Base-by-base conservation (phyloP, 208 protist species). In the Acanthamoeba sp. region DNA sequence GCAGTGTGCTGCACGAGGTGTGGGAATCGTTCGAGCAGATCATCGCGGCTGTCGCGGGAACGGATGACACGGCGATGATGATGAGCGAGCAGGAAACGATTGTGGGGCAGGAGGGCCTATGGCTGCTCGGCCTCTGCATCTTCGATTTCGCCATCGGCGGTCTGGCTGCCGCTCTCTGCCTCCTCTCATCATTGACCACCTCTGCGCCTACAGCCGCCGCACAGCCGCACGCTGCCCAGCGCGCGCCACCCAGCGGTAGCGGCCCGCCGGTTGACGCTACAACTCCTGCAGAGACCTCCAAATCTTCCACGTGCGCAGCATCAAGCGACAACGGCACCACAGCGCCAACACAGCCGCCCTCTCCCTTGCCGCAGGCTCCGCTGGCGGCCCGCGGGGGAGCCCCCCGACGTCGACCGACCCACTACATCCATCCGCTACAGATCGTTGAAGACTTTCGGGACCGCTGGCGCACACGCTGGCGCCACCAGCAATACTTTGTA, bases 401-500 rank as follows among this genome's bases (percentile, higher is more conserved):
- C 20, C 5, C 18, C 4, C 29, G 27, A 66, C 55, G 55, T 24
- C 12, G 55, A 27, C 4, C 55, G 20, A 45, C 1, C n/a, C 7
- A 2, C 69, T 80, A 80, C 69, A 48, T 80, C 12, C 69, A 80
- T 48, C 80, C 80, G 12, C 12, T 89, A 9, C 50, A 55, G 45
- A 64, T 89, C 29, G 80, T 24, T 0, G 52, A 64, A 14, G 36
- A 89, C 45, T 89, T 89, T 10, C n/a, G 80, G 45, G 80, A 89
- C 48, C 27, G 42, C 4, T 89, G 80, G 80, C 24, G 80, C 10
- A 66, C 9, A 1, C 80, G 80, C 45, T 89, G 80, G 80, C 7
- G 10, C 2, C 80, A 89, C 45, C 80, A 66, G 27, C 80, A 89
- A 22, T 89, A 89, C 80, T 89, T 89, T 64, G 80, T 89, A 89